Evolutionary conservation across 768 basidiomycete species (phyloP).

Genomic region (Kwoniella dendrophila): DNA sequence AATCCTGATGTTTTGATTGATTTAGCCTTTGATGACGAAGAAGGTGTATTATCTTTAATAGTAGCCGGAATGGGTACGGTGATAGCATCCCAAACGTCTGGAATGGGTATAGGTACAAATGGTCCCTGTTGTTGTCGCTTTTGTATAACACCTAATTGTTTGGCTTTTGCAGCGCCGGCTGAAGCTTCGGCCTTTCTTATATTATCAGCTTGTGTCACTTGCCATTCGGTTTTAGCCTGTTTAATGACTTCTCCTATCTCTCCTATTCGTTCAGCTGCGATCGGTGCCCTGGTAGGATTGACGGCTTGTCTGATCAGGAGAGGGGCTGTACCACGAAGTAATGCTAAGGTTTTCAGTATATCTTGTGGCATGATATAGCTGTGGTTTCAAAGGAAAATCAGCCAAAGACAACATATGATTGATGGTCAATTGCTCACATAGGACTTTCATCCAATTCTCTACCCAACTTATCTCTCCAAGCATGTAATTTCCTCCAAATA

Average conservation of each 20-base stretch:
- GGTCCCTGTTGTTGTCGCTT: not conserved
- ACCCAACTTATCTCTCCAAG: conserved; percentile 78
- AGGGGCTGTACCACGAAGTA: conserved; percentile 15
- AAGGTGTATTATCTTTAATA: not conserved
- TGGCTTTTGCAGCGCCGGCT: conserved; percentile 2
- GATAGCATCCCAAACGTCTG: conserved; percentile 23
- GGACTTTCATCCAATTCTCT: conserved; percentile 84
- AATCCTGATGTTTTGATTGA: conserved; percentile 46
- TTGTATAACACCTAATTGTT: conserved; percentile 4
- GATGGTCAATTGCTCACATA: conserved; percentile 60
- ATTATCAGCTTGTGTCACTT: conserved; percentile 3
- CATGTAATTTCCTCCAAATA: conserved; percentile 73
- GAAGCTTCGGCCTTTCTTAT: conserved; percentile 58
- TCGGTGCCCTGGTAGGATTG: conserved; percentile 10
- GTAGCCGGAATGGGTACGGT: conserved; percentile 23
- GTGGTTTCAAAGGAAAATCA: not conserved
- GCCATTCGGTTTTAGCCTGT: conserved; percentile 26
- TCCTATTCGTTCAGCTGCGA: conserved; percentile 18
- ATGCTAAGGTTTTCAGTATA: conserved; percentile 23
- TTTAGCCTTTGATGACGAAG: not conserved
- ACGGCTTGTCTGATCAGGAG: conserved; percentile 15
- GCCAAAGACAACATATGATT: no score
- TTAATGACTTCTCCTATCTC: conserved; percentile 37
- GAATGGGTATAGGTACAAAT: conserved; percentile 3
- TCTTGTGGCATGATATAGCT: conserved; percentile 45